Evolutionary conservation across 768 basidiomycete species (phyloP).

Genomic region (Clitopilus passeckerianus): DNA sequence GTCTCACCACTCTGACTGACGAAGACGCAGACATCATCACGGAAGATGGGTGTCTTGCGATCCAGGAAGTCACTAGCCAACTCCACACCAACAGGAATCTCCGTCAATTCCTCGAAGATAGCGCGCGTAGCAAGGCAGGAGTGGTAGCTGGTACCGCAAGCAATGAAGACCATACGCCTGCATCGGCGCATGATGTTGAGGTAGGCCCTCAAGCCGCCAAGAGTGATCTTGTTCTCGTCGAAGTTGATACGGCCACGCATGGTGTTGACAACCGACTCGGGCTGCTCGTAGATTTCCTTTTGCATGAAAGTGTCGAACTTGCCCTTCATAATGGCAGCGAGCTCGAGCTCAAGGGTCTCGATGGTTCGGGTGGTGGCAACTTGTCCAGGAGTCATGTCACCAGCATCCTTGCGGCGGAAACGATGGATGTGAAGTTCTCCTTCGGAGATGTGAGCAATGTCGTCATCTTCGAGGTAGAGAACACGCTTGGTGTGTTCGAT

Average conservation of each 20-base stretch:
- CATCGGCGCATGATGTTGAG: conserved; percentile 94
- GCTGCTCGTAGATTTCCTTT: conserved; percentile 99
- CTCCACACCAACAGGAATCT: conserved; percentile 97
- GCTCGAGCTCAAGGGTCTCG: conserved; percentile 96
- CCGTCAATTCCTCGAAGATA: conserved; percentile 98
- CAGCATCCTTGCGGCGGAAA: conserved; percentile 83
- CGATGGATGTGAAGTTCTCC: conserved; percentile 99
- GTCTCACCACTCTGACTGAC: conserved; percentile 98
- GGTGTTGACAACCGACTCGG: conserved; percentile 99
- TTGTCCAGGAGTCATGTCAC: conserved; percentile 52
- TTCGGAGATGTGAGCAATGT: conserved; percentile 95
- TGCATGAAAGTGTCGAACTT: conserved; percentile 99
- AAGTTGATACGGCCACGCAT: conserved; percentile 99
- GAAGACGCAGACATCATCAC: conserved; percentile 96
- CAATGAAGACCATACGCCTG: conserved; percentile 91
- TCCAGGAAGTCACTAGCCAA: conserved; percentile 98
- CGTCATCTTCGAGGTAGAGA: conserved; percentile 97
- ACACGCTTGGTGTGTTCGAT: conserved; percentile 99
- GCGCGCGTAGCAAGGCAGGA: conserved; percentile 94
- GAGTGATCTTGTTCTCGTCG: conserved; percentile 83
- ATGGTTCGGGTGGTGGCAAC: conserved; percentile 83
- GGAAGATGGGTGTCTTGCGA: conserved; percentile 98
- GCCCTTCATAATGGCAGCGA: conserved; percentile 99
- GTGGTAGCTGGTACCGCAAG: conserved; percentile 99
- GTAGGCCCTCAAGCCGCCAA: conserved; percentile 94